Evolutionary conservation across 192 early-diverging fungal genomes (phyloP), one percentile per base, ranked within the genome.

Genomic region (Umbelopsis sp.): DNA sequence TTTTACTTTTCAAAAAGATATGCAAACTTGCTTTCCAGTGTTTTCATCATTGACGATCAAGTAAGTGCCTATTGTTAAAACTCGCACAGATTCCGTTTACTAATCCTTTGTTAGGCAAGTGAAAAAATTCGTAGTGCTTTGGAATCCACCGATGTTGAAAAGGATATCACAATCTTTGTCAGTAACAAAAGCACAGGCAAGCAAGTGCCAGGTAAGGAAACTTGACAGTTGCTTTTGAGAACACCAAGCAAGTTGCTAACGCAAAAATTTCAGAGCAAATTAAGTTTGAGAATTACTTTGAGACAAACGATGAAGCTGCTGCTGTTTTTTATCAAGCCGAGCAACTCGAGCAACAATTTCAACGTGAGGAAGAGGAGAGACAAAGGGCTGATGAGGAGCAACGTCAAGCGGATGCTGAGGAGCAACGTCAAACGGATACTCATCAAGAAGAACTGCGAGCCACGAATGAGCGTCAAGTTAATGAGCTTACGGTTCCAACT

Each of bases 11-110:
- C 14, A 34, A 29, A 29, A 32, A 77, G 76, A 54, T 78, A 72
- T 69, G 87, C 91, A 22, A 94, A 92, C 72, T 82, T 94, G 47
- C 84, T 92, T 10, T 89, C 90, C 5, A 86, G 80, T 70, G 74
- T 81, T 10, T 91, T 83, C 44, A 88, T 90, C 17, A 78, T 85
- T 24, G 91, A 94, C 68, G 90, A 94, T 73, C 87, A 92, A 72
- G 85, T 86, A 69, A 70, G 41, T 17, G 25, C 12, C 14, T 22
- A 0, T 47, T 4, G 4, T 14, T 43, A n/a, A 8, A 34, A 38
- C 24, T 32, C 12, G 16, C 4, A 45, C 34, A 10, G 21, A 38
- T 43, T 68, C 45, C 41, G 22, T 31, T 9, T 49, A 49, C 6
- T 49, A 6, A 54, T 49, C 20, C 16, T 3, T 53, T 74, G 11